Evolutionary conservation across 176 grass and related monocot genomes (phyloP).

Genomic region (Eremochloa ophiuroides): DNA sequence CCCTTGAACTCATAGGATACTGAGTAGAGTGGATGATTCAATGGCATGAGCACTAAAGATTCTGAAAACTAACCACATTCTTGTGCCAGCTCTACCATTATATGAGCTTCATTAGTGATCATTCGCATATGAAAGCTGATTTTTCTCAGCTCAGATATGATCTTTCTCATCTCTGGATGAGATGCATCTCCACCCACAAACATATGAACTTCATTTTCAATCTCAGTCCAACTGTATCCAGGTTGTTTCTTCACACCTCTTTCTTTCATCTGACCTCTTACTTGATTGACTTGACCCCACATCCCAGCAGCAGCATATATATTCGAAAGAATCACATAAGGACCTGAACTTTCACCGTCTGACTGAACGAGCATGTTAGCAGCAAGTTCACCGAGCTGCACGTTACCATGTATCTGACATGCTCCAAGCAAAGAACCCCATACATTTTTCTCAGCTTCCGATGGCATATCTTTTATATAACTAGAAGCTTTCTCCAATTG

Average conservation of each 20-base stretch:
- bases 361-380: constrained; percentile 61
- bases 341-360: constrained; percentile 59
- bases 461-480: constrained; percentile 73
- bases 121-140: constrained; percentile 83
- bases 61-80: constrained; percentile 23
- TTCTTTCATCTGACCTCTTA: constrained; percentile 78
- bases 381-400: constrained; percentile 79
- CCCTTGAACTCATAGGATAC: constrained; percentile 12
- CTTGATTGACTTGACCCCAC: constrained; percentile 73
- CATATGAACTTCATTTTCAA: constrained; percentile 71
- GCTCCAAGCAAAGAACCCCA: constrained; percentile 68
- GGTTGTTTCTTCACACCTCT: constrained; percentile 88
- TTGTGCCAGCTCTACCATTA: constrained; percentile 15
- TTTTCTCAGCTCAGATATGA: constrained; percentile 55
- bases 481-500: constrained; percentile 65
- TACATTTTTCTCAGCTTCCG: constrained; percentile 55
- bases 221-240: constrained; percentile 86
- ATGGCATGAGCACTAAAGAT: background rate
- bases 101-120: constrained; percentile 19
- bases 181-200: constrained; percentile 80
- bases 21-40: background rate
- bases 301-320: constrained; percentile 85
- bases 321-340: constrained; percentile 88
- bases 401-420: constrained; percentile 62
- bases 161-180: constrained; percentile 72